Evolutionary conservation across 1,284 basidiomycete genomes (phyloP).

Genomic region (Grifola frondosa): DNA sequence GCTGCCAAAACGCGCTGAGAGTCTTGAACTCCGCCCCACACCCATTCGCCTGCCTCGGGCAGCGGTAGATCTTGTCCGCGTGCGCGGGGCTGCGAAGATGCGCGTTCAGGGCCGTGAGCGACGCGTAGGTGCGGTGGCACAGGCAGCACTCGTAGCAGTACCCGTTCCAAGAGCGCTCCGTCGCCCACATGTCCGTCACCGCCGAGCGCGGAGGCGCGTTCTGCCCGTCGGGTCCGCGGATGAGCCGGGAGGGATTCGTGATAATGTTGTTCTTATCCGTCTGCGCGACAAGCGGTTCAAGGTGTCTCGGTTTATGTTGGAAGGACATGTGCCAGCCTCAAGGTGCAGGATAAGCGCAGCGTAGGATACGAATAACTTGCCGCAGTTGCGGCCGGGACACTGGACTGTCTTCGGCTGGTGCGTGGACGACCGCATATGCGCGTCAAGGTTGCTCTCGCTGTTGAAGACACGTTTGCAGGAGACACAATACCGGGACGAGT

Average conservation of each 20-base stretch:
- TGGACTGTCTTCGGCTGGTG: constrained; percentile 23
- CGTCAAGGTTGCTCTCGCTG: constrained; percentile 23
- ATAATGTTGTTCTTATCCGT: constrained; percentile 29
- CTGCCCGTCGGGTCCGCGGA: constrained; percentile 20
- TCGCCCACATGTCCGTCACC: constrained; percentile 23
- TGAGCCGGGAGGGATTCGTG: constrained; percentile 30
- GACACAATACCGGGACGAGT: constrained; percentile 26
- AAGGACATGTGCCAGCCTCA: constrained; percentile 31
- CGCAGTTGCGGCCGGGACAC: constrained; percentile 29
- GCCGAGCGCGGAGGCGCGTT: neutral
- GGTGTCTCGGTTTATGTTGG: constrained; percentile 28
- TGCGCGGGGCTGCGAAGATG: constrained; percentile 25
- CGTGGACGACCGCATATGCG: constrained; percentile 25
- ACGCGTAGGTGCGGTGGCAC: constrained; percentile 13
- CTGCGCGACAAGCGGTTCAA: constrained; percentile 26
- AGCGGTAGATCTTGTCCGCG: constrained; percentile 22
- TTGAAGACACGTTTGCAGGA: constrained; percentile 28
- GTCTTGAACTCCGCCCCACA: constrained; percentile 27
- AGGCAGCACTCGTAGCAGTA: constrained; percentile 38
- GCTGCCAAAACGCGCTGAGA: constrained; percentile 31
- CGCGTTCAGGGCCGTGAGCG: constrained; percentile 14
- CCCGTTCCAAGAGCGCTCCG: constrained; percentile 36
- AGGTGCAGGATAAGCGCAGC: constrained; percentile 33
- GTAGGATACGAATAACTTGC: constrained; percentile 26
- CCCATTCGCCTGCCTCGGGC: constrained; percentile 17